Evolutionary conservation across 768 basidiomycete genomes (phyloP).

Genomic region (Mycena crocata): DNA sequence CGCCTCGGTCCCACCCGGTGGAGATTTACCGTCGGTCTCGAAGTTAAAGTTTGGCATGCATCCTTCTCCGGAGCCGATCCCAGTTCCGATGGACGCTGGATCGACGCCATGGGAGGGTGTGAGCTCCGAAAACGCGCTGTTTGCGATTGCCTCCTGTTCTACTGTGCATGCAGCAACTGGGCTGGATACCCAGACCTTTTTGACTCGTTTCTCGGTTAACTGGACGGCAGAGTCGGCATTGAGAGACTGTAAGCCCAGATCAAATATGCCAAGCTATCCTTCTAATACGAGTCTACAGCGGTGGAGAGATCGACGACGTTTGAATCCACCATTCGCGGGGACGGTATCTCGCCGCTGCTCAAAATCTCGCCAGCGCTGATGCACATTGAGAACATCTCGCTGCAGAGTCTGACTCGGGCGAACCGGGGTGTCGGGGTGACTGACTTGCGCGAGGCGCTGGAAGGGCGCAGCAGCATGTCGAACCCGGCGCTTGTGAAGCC

Average conservation of each 20-base stretch:
- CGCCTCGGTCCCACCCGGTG: conserved; percentile 47
- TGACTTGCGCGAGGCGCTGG: conserved; percentile 89
- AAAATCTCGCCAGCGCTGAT: conserved; percentile 89
- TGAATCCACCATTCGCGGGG: conserved; percentile 68
- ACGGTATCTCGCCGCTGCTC: conserved; percentile 79
- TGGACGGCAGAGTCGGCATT: conserved; percentile 87
- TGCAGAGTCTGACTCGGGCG: conserved; percentile 85
- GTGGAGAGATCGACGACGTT: conserved; percentile 64
- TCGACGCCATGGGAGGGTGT: conserved; percentile 55
- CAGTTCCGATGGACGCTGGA: conserved; percentile 50
- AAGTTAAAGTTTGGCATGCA: conserved; percentile 51
- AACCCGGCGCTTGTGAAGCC: conserved; percentile 77
- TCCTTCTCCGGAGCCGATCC: conserved; percentile 56
- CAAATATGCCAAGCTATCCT: not conserved
- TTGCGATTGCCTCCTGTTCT: conserved; percentile 62
- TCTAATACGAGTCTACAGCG: conserved; percentile 49
- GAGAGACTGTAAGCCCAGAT: conserved; percentile 71
- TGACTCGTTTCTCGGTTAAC: conserved; percentile 61
- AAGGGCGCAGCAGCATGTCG: conserved; percentile 86
- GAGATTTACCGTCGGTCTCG: conserved; percentile 26
- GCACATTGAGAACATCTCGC: conserved; percentile 91
- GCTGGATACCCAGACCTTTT: conserved; percentile 66
- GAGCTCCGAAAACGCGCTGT: conserved; percentile 65
- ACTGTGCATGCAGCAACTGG: conserved; percentile 74
- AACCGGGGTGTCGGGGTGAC: conserved; percentile 86